These are phyloP conservation scores for Leptoxyphium fumago DNA, from an alignment of 2,329 filamentous ascomycete genomes.

Conservation along the genomic window DNA sequence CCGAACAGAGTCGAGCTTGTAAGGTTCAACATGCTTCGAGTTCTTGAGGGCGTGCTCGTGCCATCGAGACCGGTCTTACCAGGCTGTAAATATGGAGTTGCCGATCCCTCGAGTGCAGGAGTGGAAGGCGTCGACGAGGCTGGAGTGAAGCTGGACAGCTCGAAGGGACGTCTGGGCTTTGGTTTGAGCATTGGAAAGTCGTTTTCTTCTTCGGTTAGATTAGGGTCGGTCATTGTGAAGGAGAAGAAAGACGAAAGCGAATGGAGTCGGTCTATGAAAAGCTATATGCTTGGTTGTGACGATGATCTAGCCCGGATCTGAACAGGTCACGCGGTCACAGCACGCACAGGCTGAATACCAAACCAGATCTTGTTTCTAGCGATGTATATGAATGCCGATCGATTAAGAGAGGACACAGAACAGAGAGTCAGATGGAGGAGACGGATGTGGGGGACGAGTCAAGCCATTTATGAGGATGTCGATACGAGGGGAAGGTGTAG, in stretches of 20 bases:
- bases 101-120: slow-evolving; percentile 8
- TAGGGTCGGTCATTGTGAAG: slow-evolving; percentile 12
- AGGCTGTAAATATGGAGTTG: slow-evolving; percentile 9
- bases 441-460: not conserved
- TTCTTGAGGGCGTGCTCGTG: slow-evolving; percentile 40
- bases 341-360: no score
- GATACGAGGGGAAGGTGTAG: slow-evolving; percentile 1
- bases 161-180: slow-evolving; percentile 57
- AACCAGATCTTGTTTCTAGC: no score
- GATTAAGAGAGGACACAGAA: not conserved
- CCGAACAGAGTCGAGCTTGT: slow-evolving; percentile 81
- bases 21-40: slow-evolving; percentile 69
- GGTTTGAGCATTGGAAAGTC: slow-evolving; percentile 36
- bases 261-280: no score
- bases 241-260: no score
- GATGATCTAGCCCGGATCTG: no score
- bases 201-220: slow-evolving; percentile 4
- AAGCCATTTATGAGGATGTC: slow-evolving; percentile 1
- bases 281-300: no score
- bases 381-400: no score
- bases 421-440: slow-evolving; percentile 1
- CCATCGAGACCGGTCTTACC: slow-evolving; percentile 8
- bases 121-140: slow-evolving; percentile 16
- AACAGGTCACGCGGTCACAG: no score
- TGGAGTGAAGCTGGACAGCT: slow-evolving; percentile 36